Evolutionary conservation across 768 basidiomycete genomes (phyloP).

Genomic region (Mycena albidolilacea): DNA sequence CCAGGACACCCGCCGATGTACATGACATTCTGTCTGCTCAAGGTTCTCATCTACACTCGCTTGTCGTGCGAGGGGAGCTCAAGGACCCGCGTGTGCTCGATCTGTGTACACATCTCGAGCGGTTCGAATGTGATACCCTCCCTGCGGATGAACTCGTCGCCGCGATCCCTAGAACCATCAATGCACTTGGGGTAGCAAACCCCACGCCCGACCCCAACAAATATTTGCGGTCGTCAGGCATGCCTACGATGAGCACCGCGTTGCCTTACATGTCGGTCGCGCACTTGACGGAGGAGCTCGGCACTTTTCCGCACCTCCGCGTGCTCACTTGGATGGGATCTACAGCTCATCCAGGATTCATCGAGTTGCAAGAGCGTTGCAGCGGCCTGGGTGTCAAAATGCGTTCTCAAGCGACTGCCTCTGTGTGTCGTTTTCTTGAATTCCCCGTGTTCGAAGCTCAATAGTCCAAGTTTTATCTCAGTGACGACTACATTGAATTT

Average conservation of each 20-base stretch:
- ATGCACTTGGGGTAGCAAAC: background rate
- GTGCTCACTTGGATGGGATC: background rate
- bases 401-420: background rate
- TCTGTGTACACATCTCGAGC: constrained; percentile 1
- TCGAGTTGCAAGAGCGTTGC: too few relatives aligned
- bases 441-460: background rate
- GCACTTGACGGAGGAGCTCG: background rate
- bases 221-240: too few relatives aligned
- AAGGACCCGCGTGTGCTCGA: background rate
- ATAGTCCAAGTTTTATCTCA: background rate
- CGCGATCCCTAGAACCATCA: constrained; percentile 1
- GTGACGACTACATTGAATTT: background rate
- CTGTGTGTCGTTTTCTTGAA: background rate
- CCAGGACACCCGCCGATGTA: background rate
- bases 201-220: background rate
- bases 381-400: too few relatives aligned
- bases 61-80: background rate
- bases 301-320: background rate
- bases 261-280: too few relatives aligned
- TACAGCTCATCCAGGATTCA: too few relatives aligned
- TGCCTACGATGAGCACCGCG: too few relatives aligned
- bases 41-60: background rate
- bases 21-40: background rate
- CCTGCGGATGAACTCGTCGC: background rate
- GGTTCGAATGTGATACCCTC: background rate